phyloP scores from a whole-genome alignment of 805 yeast genomes.

The Candida parachauliodes region DNA sequence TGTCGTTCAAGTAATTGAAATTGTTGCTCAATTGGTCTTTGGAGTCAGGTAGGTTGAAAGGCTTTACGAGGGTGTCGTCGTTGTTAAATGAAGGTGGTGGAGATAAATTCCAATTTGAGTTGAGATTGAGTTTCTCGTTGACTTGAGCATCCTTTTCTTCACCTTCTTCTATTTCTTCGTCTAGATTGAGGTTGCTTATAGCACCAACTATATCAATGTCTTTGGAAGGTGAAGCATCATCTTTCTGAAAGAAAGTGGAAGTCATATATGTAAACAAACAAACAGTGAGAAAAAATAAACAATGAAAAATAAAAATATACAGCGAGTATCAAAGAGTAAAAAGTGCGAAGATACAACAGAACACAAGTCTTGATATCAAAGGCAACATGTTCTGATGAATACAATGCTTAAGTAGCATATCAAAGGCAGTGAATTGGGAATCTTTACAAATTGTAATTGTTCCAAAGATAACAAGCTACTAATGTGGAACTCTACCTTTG shows the following conservation, averaged over 20 bases:
- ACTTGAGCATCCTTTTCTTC: no score
- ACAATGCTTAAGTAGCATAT: no score
- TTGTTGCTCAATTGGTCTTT: background rate
- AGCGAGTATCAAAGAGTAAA: background rate
- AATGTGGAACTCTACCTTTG: no score
- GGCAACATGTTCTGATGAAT: no score
- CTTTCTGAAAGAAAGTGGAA: slow-evolving; percentile 2
- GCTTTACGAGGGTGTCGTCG: no score
- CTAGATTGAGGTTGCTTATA: slow-evolving; percentile 43
- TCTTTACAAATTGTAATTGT: no score
- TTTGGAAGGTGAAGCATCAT: background rate
- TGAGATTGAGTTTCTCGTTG: slow-evolving; percentile 3
- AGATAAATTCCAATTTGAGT: background rate
- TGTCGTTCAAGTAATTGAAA: no score
- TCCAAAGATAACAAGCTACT: no score
- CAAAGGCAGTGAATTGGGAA: no score
- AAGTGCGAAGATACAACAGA: no score
- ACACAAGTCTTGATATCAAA: no score
- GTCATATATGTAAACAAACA: background rate
- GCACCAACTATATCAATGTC: slow-evolving; percentile 48
- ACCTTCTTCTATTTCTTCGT: slow-evolving; percentile 30
- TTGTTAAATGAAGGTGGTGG: background rate
- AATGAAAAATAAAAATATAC: background rate
- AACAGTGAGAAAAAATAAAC: background rate
- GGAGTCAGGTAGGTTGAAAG: no score